Evolutionary conservation across 1,284 basidiomycete species (phyloP).

Genomic region (Albatrellus sp.): DNA sequence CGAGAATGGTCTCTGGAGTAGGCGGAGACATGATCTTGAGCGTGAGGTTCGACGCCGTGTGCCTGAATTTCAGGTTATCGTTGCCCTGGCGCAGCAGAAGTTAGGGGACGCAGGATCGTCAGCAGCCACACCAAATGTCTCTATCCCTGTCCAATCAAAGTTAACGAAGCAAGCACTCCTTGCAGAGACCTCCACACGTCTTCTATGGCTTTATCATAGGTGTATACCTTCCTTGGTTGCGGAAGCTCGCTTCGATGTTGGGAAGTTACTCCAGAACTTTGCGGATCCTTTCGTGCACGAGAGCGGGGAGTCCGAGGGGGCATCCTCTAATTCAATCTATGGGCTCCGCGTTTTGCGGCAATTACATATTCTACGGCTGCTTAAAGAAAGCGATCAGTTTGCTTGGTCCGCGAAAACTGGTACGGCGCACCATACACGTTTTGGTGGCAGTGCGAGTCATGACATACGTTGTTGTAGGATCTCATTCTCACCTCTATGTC

Average conservation of each 20-base stretch:
- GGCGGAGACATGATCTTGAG: conserved; percentile 51
- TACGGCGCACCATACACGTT: conserved; percentile 17
- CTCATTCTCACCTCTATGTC: conserved; percentile 48
- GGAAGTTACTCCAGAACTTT: conserved; percentile 58
- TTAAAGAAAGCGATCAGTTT: conserved; percentile 68
- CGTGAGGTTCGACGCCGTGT: conserved; percentile 65
- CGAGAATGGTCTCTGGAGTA: conserved; percentile 60
- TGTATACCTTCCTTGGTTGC: conserved; percentile 63
- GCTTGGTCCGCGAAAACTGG: conserved; percentile 65
- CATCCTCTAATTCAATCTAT: conserved; percentile 8
- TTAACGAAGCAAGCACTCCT: conserved; percentile 42
- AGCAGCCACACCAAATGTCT: conserved; percentile 14
- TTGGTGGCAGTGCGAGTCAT: too few relatives aligned
- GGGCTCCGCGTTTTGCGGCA: conserved; percentile 54
- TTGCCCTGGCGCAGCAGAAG: conserved; percentile 60
- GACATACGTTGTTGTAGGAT: conserved; percentile 7
- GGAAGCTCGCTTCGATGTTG: conserved; percentile 78
- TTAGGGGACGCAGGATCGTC: conserved; percentile 17
- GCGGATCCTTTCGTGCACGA: conserved; percentile 14
- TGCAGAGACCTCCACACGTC: conserved; percentile 65
- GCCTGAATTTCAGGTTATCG: conserved; percentile 75
- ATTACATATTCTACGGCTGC: conserved; percentile 67
- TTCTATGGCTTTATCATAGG: conserved; percentile 77
- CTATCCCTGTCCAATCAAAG: conserved; percentile 14
- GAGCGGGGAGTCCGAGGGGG: background rate